These are phyloP conservation scores for Cyclotella atomus DNA, from an alignment of 108 stramenopile genomes.

Conservation along the genomic window DNA sequence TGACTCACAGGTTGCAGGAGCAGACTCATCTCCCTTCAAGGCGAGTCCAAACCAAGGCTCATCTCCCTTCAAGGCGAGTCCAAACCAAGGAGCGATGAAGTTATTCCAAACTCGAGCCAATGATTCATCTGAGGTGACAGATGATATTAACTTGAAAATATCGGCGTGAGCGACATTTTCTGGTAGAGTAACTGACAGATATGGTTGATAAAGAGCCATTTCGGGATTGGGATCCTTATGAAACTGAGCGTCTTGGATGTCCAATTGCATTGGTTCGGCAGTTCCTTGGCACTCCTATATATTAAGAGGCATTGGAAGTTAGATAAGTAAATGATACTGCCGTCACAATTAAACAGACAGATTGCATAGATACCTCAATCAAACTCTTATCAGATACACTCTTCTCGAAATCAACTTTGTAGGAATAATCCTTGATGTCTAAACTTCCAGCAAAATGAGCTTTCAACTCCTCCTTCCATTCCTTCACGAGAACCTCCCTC, in stretches of 20 bases:
- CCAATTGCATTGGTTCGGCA: slow-evolving; percentile 55
- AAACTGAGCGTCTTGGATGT: slow-evolving; percentile 40
- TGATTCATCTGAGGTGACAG: slow-evolving; percentile 43
- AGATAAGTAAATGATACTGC: not conserved
- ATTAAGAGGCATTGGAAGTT: not conserved
- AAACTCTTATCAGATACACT: slow-evolving; percentile 53
- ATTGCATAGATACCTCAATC: slow-evolving; percentile 48
- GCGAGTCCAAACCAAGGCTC: slow-evolving; percentile 82
- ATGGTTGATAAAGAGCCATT: slow-evolving; percentile 69
- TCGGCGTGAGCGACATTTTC: slow-evolving; percentile 59
- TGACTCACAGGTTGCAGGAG: not conserved
- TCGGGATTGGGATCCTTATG: slow-evolving; percentile 50
- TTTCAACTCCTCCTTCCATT: slow-evolving; percentile 69
- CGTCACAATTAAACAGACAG: not conserved
- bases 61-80: slow-evolving; percentile 58
- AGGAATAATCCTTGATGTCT: slow-evolving; percentile 61
- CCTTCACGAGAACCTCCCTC: slow-evolving; percentile 60
- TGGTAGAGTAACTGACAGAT: slow-evolving; percentile 53
- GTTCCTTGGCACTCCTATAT: slow-evolving; percentile 68
- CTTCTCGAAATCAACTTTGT: slow-evolving; percentile 70
- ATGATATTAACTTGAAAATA: slow-evolving; percentile 52
- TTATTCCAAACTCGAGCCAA: slow-evolving; percentile 74
- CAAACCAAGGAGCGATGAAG: slow-evolving; percentile 81
- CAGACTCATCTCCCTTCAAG: slow-evolving; percentile 54
- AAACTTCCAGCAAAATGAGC: slow-evolving; percentile 72